Evolutionary conservation across 208 protist genomes (phyloP).

Genomic region (Hexamita inflata): DNA sequence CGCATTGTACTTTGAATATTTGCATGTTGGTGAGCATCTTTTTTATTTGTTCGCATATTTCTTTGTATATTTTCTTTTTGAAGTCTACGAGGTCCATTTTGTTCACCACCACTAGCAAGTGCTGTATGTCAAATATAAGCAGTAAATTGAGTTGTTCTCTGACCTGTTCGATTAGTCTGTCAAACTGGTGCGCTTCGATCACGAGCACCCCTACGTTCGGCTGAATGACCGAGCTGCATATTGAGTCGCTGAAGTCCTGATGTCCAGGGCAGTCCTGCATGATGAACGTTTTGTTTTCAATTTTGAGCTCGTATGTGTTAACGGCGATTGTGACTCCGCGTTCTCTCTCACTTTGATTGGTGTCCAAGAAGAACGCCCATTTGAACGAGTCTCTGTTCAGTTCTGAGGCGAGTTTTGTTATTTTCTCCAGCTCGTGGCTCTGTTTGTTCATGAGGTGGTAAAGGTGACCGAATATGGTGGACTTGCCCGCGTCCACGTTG

Average conservation of each 20-base stretch:
- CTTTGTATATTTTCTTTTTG: no score
- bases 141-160: no score
- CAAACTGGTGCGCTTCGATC: no score
- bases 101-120: no score
- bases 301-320: neutral
- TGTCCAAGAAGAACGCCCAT: constrained; percentile 16
- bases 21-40: no score
- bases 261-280: constrained; percentile 25
- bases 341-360: neutral
- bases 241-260: neutral
- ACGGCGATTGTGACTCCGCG: constrained; percentile 23
- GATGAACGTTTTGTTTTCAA: neutral
- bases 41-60: no score
- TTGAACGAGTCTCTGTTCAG: neutral
- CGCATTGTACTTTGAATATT: no score
- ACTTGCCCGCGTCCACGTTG: constrained; percentile 18
- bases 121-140: no score
- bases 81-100: no score
- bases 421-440: neutral
- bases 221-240: neutral
- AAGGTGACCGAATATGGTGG: constrained; percentile 22
- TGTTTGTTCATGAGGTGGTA: neutral
- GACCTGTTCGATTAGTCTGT: no score
- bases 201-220: neutral
- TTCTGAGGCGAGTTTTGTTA: neutral